Evolutionary conservation across 2,329 filamentous ascomycete genomes (phyloP), one percentile per base, ranked within the genome.

Genomic region (Fusarium penzigii): DNA sequence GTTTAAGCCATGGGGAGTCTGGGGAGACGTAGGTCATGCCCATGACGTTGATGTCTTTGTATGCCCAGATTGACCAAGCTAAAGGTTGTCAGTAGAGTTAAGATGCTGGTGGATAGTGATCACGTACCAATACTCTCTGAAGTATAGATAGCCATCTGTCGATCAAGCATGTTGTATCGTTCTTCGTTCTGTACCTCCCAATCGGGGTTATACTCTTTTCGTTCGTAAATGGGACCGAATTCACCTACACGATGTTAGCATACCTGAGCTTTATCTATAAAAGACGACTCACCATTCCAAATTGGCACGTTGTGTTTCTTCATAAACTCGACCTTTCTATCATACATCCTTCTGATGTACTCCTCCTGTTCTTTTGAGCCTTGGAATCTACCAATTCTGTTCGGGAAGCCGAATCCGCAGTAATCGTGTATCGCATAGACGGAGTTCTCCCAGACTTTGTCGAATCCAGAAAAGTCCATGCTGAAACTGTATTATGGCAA

Each of bases 21-120:
- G 75, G 74, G 14, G 69, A 68, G 1, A 77, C 71, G 48, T 80
- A 75, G 0, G 79, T 72, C 78, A 83, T 81, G 3, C 79, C 80
- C 68, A 81, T 78, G 17, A 78, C 70, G 1, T 79, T 78, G 49
- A 83, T 75, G 55, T 83, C 79, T 63, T 83, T 83, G 65, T 81
- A 83, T 0, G 78, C 66, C 80, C 80, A 83, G 57, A 86, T 86
- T 13, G 70, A 78, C 83, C 82, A 86, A 42, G 79, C 51, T 72
- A 2, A 10, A 3, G 16, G 10, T 2, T 3, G 3, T 8, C 54
- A 17, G 3, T 20, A 2, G 2, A 3, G 3, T 70, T 13, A 7
- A 2, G 1, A 0, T 3, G n/a, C 20, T 5, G 1, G 7, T 9
- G 3, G 3, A 5, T 3, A 0, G 5, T 25, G 20, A 25, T 25